A percentile compares a stretch with the other conserved stretches of the same genome.
Conservation (phyloP, 129 eudicot species). For the Saposhnikovia divaricata region DNA sequence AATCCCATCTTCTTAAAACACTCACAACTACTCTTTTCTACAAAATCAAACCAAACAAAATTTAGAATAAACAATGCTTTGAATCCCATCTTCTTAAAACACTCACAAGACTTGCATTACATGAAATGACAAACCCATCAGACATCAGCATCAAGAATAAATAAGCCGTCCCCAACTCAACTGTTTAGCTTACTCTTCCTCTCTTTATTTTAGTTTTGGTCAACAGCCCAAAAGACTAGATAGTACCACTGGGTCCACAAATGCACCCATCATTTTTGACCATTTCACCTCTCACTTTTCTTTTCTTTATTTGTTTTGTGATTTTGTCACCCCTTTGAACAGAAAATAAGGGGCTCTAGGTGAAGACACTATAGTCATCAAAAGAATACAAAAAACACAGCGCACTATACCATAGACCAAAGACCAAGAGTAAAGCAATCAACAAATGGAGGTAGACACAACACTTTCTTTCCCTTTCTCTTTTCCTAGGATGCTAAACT, state of each 20-base stretch:
- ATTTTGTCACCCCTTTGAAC: background rate
- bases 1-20: background rate
- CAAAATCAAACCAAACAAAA: background rate
- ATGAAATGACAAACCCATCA: conserved; percentile 7
- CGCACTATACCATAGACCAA: background rate
- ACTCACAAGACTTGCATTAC: conserved; percentile 3
- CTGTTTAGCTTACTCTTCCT: background rate
- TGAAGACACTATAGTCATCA: conserved; percentile 1
- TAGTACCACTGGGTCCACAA: conserved; percentile 10
- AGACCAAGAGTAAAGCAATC: background rate
- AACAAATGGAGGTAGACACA: background rate
- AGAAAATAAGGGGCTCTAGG: background rate
- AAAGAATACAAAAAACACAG: background rate
- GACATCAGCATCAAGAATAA: background rate
- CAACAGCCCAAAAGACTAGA: conserved; percentile 9
- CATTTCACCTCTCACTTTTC: background rate
- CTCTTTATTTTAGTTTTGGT: conserved; percentile 7
- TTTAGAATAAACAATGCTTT: background rate
- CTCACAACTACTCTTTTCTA: background rate
- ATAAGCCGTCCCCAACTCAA: conserved; percentile 14
- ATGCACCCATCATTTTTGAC: conserved; percentile 15
- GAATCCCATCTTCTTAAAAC: background rate
- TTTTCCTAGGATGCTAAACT: conserved; percentile 3
- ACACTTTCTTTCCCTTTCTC: conserved; percentile 10
- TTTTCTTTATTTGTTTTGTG: background rate